Conservation (phyloP, 352 stramenopile genomes). For the Globisporangium nagaii region DNA sequence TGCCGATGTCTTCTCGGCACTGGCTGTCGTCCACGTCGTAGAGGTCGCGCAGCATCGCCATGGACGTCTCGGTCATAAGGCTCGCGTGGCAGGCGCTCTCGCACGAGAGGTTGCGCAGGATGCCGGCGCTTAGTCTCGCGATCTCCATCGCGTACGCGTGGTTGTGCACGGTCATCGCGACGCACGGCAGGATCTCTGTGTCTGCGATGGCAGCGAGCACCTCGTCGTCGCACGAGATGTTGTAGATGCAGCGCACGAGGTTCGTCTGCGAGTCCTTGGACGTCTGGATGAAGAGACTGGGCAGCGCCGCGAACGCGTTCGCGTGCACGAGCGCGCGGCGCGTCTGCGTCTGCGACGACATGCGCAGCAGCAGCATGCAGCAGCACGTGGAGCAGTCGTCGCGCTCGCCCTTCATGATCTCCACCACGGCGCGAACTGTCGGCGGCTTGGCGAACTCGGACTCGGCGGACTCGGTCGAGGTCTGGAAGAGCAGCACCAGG, state of each 20-base stretch:
- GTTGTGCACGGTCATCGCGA: conserved; percentile 17
- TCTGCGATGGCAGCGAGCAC: conserved; percentile 21
- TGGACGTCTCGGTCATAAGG: conserved; percentile 36
- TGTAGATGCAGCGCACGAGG: conserved; percentile 57
- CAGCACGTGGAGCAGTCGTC: conserved; percentile 37
- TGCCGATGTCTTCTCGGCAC: conserved; percentile 41
- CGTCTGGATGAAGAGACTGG: conserved; percentile 27
- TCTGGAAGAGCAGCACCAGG: conserved; percentile 27
- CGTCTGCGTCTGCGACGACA: conserved; percentile 42
- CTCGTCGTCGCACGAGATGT: conserved; percentile 38
- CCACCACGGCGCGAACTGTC: conserved; percentile 14
- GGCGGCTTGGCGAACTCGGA: conserved; percentile 24
- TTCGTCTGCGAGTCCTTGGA: conserved; percentile 28
- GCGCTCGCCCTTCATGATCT: conserved; percentile 14
- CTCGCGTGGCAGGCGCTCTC: conserved; percentile 23
- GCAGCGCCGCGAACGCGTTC: conserved; percentile 15
- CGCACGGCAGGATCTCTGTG: conserved; percentile 15
- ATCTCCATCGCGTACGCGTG: conserved; percentile 16
- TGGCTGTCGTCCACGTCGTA: conserved; percentile 42
- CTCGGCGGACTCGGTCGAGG: conserved; percentile 17
- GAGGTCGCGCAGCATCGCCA: conserved; percentile 34
- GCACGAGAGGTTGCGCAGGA: conserved; percentile 56
- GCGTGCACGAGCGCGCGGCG: conserved; percentile 15
- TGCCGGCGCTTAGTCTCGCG: conserved; percentile 16
- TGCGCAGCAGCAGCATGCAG: conserved; percentile 46